Conservation (phyloP, 768 basidiomycete genomes). For the Suillus subluteus region DNA sequence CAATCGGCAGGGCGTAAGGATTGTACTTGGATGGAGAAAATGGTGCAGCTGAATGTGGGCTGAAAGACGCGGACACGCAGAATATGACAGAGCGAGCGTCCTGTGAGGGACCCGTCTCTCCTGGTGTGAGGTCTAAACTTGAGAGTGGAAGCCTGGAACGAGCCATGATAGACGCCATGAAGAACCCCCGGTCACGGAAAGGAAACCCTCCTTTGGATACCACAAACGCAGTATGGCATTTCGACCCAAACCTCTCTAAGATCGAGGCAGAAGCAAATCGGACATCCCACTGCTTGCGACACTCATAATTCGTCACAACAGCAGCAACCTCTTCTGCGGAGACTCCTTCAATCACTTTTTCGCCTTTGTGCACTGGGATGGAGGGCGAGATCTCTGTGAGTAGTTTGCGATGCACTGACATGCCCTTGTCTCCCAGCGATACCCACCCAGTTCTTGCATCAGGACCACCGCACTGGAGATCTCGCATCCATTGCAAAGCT, state of each 20-base stretch:
- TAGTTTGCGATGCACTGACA: conserved; percentile 77
- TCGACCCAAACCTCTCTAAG: conserved; percentile 80
- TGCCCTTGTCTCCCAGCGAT: conserved; percentile 72
- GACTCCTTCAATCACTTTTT: conserved; percentile 91
- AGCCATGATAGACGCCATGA: conserved; percentile 78
- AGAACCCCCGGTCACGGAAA: conserved; percentile 88
- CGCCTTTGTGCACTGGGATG: conserved; percentile 85
- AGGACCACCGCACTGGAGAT: conserved; percentile 61
- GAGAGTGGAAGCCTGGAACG: conserved; percentile 46
- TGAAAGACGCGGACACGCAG: conserved; percentile 82
- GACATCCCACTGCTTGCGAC: conserved; percentile 86
- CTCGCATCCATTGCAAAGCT: conserved; percentile 78
- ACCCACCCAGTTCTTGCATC: conserved; percentile 69
- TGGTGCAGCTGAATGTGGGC: conserved; percentile 57
- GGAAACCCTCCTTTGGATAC: conserved; percentile 83
- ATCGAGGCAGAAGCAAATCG: conserved; percentile 70
- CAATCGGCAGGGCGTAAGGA: conserved; percentile 70
- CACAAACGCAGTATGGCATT: conserved; percentile 71
- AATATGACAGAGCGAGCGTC: conserved; percentile 69
- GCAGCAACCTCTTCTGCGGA: conserved; percentile 90
- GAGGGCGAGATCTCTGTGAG: conserved; percentile 75
- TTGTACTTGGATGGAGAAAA: conserved; percentile 78
- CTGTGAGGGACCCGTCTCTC: conserved; percentile 39
- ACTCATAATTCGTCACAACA: conserved; percentile 68
- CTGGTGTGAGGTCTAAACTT: conserved; percentile 46